Base-by-base conservation (phyloP, 495 filamentous ascomycete species). In the Penicillium goetzii region DNA sequence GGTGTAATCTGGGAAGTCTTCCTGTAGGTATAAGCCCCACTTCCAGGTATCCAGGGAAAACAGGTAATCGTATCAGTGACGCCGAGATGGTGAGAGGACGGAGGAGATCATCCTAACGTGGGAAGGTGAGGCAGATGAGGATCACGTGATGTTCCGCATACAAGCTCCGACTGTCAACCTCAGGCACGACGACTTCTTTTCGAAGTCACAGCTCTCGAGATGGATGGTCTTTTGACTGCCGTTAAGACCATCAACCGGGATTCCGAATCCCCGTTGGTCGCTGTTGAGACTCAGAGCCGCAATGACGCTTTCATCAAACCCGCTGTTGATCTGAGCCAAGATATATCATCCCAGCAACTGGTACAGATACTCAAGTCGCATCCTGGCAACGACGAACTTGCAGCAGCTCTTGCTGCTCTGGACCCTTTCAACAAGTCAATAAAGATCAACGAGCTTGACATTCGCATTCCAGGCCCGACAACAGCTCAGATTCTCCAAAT, bases 401-500 rank as follows among this genome's bases (percentile, higher is more conserved):
- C 78, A 10, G 69, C 75, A 5, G 74, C 79, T 12, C 71, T 95
- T 38, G 61, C 71, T 40, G 87, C 78, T 68, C 78, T 97, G 23
- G 75, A 79, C 56, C 72, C 76, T 10, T 72, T 65, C 49, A 76
- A 72, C 34, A 79, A 76, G 25, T 60, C 64, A 32, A 25, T 43
- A 59, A 58, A 63, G 25, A 60, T 71, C 4, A 61, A 72, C 40
- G 71, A 69, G 17, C 87, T 92, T 65, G 82, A 84, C 63, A 84
- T 96, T 54, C 78, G 80, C 61, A 72, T 78, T n/a, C 87, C 91
- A 47, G 81, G 81, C 41, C 86, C 92, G 3, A 75, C 83, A 64
- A 78, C 85, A 56, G 84, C 91, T 6, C 89, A 92, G 68, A 84
- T 96, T 7, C 77, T 92, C 52, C 87, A 89, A 69, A 73, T 81